A percentile compares a stretch with the other conserved stretches of the same genome.
These are phyloP conservation scores for Fomitopsis palustris DNA, from an alignment of 1,284 basidiomycete species.

Conservation along the genomic window DNA sequence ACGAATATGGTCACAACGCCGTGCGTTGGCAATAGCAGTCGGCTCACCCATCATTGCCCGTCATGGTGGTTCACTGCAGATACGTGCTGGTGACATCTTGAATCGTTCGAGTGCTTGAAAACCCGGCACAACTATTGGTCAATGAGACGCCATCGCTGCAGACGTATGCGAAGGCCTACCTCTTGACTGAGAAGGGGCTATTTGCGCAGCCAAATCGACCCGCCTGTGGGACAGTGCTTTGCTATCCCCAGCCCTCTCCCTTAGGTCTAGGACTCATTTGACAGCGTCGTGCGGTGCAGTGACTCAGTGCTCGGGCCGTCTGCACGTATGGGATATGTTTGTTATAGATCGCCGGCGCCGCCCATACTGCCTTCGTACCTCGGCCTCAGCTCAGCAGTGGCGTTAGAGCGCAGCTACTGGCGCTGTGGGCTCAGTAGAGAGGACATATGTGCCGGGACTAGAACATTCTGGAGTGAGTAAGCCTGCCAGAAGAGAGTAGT, in stretches of 20 bases:
- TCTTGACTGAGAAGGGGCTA: no score
- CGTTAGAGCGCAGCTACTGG: conserved; percentile 5
- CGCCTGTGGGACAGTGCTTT: no score
- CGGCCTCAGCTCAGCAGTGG: conserved; percentile 4
- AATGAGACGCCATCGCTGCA: no score
- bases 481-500: not conserved
- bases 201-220: no score
- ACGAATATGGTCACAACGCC: no score
- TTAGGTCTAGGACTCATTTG: not conserved
- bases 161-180: no score
- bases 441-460: not conserved
- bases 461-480: not conserved
- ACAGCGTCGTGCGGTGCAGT: not conserved
- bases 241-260: not conserved
- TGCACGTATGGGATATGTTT: not conserved
- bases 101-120: no score
- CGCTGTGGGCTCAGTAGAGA: not conserved
- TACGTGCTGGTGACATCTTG: no score
- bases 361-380: not conserved
- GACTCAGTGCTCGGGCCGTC: not conserved
- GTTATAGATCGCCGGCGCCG: not conserved
- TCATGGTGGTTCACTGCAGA: no score
- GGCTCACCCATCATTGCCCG: no score
- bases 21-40: no score
- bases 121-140: no score